Evolutionary conservation across 805 yeast species (phyloP), one percentile per base, ranked within the genome.

Genomic region (Ogataea nakhonphanomensis): DNA sequence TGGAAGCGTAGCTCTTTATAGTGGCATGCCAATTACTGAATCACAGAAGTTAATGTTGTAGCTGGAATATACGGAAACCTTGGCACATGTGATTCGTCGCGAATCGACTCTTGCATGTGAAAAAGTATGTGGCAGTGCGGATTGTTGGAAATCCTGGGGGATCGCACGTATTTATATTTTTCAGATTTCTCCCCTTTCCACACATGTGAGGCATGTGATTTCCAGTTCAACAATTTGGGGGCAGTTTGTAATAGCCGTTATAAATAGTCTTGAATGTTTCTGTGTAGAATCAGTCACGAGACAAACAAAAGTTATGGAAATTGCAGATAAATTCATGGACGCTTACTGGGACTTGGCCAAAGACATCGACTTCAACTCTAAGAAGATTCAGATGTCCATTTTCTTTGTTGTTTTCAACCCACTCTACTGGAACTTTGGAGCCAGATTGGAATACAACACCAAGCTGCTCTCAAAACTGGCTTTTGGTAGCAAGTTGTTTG

Each of bases 401-500:
- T 73, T 70, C 7, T 76, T 84, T 23, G 84, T 93, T 52, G 79
- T 81, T 11, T 90, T 93, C 76, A 93, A 93, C 61, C 99, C 99
- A 12, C 76, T 85, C 24, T 91, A 90, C 60, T 93, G 99, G 99
- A 93, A 93, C 62, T 73, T 84, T 43, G 95, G 78, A 15, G 99
- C 99, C 5, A 75, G 98, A 53, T 55, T 76, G 21, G 98, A 93
- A 60, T 87, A 87, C 71, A 77, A 78, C 44, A 79, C 86, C 11
- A 84, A 84, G 50, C 54, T 84, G 38, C 65, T 91, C 39, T 86
- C 98, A 14, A 87, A 83, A 54, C 46, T 85, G 14, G 73, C 84
- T 1, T 82, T 85, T 23, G 81, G 86, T 17, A 73, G 73, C 38
- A 70, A 81, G 27, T 76, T 72, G 40, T 62, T 66, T 12, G 99